Evolutionary conservation across 2,329 filamentous ascomycete species (phyloP).

Genomic region (Xylaria sp.): DNA sequence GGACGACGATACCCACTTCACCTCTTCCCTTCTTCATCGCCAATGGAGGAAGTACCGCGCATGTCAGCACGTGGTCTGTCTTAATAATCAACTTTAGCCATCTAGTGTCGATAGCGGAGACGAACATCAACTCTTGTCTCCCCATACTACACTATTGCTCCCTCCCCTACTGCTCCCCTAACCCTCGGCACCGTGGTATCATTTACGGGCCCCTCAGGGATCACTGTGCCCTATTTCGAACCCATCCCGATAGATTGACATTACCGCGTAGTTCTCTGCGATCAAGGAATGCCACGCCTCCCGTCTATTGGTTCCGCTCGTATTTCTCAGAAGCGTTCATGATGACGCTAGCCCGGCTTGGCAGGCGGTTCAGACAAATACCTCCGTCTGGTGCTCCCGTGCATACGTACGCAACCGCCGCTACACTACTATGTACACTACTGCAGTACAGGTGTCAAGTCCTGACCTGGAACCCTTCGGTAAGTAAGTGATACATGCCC

Average conservation of each 20-base stretch:
- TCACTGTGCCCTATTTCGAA: conserved; percentile 10
- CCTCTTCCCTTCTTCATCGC: not conserved
- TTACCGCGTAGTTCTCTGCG: not conserved
- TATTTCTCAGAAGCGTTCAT: not conserved
- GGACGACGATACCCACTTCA: conserved; percentile 18
- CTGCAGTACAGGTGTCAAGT: conserved; percentile 15
- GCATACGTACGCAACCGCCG: not conserved
- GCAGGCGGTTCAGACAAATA: not conserved
- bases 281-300: not conserved
- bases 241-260: not conserved
- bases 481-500: too few relatives aligned
- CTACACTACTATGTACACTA: not conserved
- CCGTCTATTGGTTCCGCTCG: not conserved
- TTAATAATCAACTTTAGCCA: conserved; percentile 5
- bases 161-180: conserved; percentile 7
- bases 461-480: conserved; percentile 10
- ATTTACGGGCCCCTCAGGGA: conserved; percentile 3
- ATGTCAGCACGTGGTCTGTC: conserved; percentile 5
- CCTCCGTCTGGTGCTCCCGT: not conserved
- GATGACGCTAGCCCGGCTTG: conserved; percentile 11
- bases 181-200: conserved; percentile 12
- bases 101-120: conserved; percentile 4
- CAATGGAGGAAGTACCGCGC: conserved; percentile 19
- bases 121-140: not conserved
- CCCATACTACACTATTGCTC: not conserved